These are phyloP conservation scores for Monascus ruber DNA, from an alignment of 2,329 filamentous ascomycete species.

Conservation along the genomic window DNA sequence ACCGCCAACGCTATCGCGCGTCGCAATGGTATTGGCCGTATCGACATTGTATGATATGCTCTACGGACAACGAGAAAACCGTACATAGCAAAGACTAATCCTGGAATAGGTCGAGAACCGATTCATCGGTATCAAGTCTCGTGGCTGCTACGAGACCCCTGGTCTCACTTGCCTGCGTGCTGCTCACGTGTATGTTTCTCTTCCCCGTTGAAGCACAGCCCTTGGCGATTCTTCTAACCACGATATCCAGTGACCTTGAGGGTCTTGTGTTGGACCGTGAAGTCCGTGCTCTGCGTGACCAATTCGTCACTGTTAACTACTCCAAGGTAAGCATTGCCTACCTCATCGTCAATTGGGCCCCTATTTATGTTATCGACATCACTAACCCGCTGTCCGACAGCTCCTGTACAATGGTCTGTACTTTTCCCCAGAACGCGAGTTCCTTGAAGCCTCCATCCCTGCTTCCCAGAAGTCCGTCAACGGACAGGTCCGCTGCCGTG, in stretches of 20 bases:
- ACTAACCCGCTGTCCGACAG: neutral
- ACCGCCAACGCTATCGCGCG: constrained; percentile 60
- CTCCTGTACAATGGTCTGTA: constrained; percentile 21
- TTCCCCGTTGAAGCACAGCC: constrained; percentile 46
- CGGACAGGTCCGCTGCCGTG: constrained; percentile 49
- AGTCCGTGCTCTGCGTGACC: constrained; percentile 57
- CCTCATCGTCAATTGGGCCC: too few species aligned
- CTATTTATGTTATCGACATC: too few species aligned
- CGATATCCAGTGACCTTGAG: constrained; percentile 12
- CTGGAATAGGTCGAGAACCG: constrained; percentile 51
- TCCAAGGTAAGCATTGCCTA: constrained; percentile 30
- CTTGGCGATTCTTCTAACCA: constrained; percentile 32
- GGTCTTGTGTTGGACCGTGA: constrained; percentile 58
- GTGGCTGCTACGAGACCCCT: constrained; percentile 62
- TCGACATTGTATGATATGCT: constrained; percentile 51
- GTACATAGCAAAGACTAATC: neutral
- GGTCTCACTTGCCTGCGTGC: constrained; percentile 22
- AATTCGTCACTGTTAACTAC: constrained; percentile 57
- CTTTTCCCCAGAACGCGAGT: constrained; percentile 62
- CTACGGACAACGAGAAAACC: too few species aligned
- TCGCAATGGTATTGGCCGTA: constrained; percentile 62
- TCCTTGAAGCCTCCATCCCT: constrained; percentile 54
- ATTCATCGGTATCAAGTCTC: constrained; percentile 67
- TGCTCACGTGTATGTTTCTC: constrained; percentile 12
- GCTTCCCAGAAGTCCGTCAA: constrained; percentile 50